Evolutionary conservation across 2,329 filamentous ascomycete genomes (phyloP).

Genomic region (Diaporthe citri): DNA sequence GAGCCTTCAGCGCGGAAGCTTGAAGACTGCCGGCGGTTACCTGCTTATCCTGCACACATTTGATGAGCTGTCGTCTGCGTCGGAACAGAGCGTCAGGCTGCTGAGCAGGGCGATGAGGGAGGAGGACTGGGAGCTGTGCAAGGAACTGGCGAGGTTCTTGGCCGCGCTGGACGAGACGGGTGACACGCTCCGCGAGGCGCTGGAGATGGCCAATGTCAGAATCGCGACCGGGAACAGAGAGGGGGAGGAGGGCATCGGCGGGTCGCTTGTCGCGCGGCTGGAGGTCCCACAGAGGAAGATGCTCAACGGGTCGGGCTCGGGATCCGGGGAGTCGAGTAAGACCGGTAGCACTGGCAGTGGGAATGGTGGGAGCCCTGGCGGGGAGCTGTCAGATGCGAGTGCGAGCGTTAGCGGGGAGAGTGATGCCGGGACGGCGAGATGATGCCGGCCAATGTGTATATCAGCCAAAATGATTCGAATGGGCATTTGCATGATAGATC

Average conservation of each 20-base stretch:
- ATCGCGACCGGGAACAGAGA: conserved; percentile 48
- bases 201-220: conserved; percentile 70
- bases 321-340: conserved; percentile 33
- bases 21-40: conserved; percentile 97
- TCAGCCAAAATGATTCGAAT: background rate
- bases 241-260: conserved; percentile 49
- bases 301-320: conserved; percentile 32
- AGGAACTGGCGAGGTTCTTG: conserved; percentile 93
- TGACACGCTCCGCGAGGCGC: conserved; percentile 79
- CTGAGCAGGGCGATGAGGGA: conserved; percentile 85
- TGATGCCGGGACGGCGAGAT: conserved; percentile 34
- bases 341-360: conserved; percentile 29
- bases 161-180: conserved; percentile 92
- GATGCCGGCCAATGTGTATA: background rate
- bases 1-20: conserved; percentile 82
- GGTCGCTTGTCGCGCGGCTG: conserved; percentile 48
- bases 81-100: conserved; percentile 83
- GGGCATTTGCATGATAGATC: conserved; percentile 22
- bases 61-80: conserved; percentile 76
- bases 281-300: conserved; percentile 46
- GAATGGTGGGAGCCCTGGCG: background rate
- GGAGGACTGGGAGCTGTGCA: conserved; percentile 95
- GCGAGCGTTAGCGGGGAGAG: conserved; percentile 32
- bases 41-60: conserved; percentile 93
- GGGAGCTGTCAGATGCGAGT: conserved; percentile 5